Evolutionary conservation across 148 eudicot genomes (phyloP), one percentile per base, ranked within the genome.

Genomic region (Talinum fruticosum): DNA sequence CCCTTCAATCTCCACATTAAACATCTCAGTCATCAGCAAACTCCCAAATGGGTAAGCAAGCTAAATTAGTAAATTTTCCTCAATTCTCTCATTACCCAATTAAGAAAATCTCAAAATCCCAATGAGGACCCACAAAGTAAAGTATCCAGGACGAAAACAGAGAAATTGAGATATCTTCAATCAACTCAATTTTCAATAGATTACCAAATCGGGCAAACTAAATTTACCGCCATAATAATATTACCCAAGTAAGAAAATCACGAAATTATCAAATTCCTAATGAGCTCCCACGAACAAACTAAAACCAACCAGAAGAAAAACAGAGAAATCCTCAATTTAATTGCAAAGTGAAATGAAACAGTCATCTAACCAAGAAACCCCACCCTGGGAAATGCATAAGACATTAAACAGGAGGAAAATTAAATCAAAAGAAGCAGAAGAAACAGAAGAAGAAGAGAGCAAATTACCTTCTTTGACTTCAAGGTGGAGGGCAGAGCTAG

Each of bases 381-480:
- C n/a, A 36, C 19, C 28, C 44, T 35, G 12, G 15, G 16, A 51
- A 0, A 18, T 15, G 23, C 21, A 1, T 41, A 41, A 8, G 47
- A 41, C 8, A 8, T 41, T 2, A 41, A 41, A 41, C 13, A 41
- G 13, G 47, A 10, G 14, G 21, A 75, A 23, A 69, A 45, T 3
- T 18, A 67, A 32, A 21, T 35, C 12, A 34, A 70, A 74, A 73
- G 8, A 53, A 73, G 26, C 32, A 68, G 45, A 79, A 30, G 51
- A 28, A 75, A 15, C 71, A 51, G 49, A 6, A 8, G 8, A 24
- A 54, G 23, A 57, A 13, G 41, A 18, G 30, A 76, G 41, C 47
- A 79, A 34, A 93, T n/a, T n/a, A n/a, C 99, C 99, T 87, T 93
- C 96, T 87, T 93, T 93, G 76, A 88, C 74, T 68, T 89, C 96